These are phyloP conservation scores for Spathaspora arborariae DNA, from an alignment of 805 yeast genomes.

Conservation along the genomic window DNA sequence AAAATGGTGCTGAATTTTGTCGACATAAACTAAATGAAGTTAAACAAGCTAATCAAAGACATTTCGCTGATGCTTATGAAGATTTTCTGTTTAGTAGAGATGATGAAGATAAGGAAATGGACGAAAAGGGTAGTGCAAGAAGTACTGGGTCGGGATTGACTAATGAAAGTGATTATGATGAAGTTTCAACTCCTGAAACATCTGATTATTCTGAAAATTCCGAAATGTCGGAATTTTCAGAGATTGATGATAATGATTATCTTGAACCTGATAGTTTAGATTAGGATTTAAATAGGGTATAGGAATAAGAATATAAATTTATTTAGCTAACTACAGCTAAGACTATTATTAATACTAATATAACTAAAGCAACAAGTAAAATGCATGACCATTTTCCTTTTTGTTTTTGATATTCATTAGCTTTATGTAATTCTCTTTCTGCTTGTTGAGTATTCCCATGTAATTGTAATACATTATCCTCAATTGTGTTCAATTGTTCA, in stretches of 20 bases:
- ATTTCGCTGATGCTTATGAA: conserved; percentile 20
- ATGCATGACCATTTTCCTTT: conserved; percentile 75
- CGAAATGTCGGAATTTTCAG: conserved; percentile 7
- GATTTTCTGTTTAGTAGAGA: conserved; percentile 9
- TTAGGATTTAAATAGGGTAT: conserved; percentile 1
- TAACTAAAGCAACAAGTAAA: conserved; percentile 52
- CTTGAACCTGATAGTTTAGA: conserved; percentile 6
- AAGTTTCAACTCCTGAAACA: conserved; percentile 16
- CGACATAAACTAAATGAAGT: conserved; percentile 16
- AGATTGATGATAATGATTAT: conserved; percentile 12
- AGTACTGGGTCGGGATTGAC: conserved; percentile 3
- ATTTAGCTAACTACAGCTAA: conserved; percentile 47
- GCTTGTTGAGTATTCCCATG: conserved; percentile 68
- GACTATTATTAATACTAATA: conserved; percentile 56
- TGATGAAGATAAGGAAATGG: conserved; percentile 1
- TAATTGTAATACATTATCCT: conserved; percentile 66
- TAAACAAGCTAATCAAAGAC: conserved; percentile 12
- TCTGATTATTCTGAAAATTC: conserved; percentile 10
- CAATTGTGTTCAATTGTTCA: conserved; percentile 76
- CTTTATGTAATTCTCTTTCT: conserved; percentile 62
- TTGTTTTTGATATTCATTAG: conserved; percentile 68
- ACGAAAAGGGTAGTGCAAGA: conserved; percentile 4
- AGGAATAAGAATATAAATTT: background rate
- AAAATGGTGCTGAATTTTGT: conserved; percentile 29
- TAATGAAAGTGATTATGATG: conserved; percentile 12